These are phyloP conservation scores for Antrodiella citrinella DNA, from an alignment of 768 basidiomycete genomes.

Conservation along the genomic window DNA sequence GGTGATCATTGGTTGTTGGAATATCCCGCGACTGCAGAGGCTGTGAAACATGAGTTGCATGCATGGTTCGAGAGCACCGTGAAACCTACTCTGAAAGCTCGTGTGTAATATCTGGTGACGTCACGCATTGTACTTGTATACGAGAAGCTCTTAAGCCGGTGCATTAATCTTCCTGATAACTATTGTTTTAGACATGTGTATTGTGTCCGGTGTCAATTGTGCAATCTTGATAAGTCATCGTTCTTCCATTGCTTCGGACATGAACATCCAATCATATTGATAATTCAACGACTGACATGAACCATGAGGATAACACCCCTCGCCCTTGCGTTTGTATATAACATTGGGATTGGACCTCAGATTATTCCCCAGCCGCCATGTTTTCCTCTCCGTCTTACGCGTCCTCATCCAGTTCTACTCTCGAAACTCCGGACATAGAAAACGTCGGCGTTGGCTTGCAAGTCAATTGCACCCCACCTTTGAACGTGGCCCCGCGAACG, in stretches of 20 bases:
- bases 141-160: too few relatives aligned
- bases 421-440: not conserved
- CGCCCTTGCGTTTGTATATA: too few relatives aligned
- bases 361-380: not conserved
- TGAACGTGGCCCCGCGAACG: not conserved
- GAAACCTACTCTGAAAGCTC: not conserved
- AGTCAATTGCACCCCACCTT: not conserved
- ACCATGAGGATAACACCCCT: too few relatives aligned
- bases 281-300: too few relatives aligned
- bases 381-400: not conserved
- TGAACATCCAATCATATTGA: too few relatives aligned
- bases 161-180: too few relatives aligned
- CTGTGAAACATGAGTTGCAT: not conserved
- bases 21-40: not conserved
- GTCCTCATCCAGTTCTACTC: not conserved
- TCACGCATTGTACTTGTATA: not conserved
- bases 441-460: too few relatives aligned
- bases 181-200: too few relatives aligned
- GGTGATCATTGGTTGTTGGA: constrained; percentile 5
- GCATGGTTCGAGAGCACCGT: constrained; percentile 3
- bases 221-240: too few relatives aligned
- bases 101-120: not conserved
- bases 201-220: too few relatives aligned
- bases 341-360: too few relatives aligned
- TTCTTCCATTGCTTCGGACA: too few relatives aligned